Evolutionary conservation across 768 basidiomycete species (phyloP).

Genomic region (Guyanaporus albipodus): DNA sequence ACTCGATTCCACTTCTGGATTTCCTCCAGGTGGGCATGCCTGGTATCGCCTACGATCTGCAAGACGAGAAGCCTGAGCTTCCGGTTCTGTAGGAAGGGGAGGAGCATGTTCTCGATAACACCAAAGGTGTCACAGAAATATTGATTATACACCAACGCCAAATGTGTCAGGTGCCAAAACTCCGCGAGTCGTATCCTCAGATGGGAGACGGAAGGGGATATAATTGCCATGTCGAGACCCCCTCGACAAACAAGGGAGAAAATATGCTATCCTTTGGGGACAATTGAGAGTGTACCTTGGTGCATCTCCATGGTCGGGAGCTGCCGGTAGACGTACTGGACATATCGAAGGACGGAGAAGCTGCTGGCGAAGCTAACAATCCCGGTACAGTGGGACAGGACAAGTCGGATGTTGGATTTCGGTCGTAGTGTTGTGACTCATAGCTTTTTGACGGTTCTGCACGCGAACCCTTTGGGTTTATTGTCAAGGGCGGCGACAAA

Average conservation of each 20-base stretch:
- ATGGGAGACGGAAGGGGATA: slow-evolving; percentile 31
- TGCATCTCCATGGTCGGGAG: not conserved
- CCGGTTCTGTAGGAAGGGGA: slow-evolving; percentile 3
- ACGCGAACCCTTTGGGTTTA: not conserved
- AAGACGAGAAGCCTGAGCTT: slow-evolving; percentile 6
- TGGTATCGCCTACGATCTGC: slow-evolving; percentile 6
- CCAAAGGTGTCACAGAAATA: not conserved
- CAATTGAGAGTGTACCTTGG: not conserved
- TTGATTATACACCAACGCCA: slow-evolving; percentile 12
- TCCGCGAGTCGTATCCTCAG: slow-evolving; percentile 25
- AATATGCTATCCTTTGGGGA: slow-evolving; percentile 33
- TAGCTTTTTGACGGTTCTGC: not conserved
- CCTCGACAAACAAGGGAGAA: slow-evolving; percentile 31
- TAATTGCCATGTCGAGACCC: slow-evolving; percentile 31
- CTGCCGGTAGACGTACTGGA: slow-evolving; percentile 3
- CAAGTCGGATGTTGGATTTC: not conserved
- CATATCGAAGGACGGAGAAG: slow-evolving; percentile 31
- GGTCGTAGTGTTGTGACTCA: slow-evolving; percentile 3
- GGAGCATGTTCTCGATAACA: slow-evolving; percentile 1
- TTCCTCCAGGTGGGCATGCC: slow-evolving; percentile 4
- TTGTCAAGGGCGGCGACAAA: not conserved
- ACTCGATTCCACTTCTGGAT: slow-evolving; percentile 9
- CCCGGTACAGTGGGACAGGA: not conserved
- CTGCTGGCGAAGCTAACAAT: slow-evolving; percentile 17
- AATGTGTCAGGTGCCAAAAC: slow-evolving; percentile 14